Evolutionary conservation across 352 stramenopile species (phyloP), one percentile per base, ranked within the genome.

Genomic region (Pythium aristosporum): DNA sequence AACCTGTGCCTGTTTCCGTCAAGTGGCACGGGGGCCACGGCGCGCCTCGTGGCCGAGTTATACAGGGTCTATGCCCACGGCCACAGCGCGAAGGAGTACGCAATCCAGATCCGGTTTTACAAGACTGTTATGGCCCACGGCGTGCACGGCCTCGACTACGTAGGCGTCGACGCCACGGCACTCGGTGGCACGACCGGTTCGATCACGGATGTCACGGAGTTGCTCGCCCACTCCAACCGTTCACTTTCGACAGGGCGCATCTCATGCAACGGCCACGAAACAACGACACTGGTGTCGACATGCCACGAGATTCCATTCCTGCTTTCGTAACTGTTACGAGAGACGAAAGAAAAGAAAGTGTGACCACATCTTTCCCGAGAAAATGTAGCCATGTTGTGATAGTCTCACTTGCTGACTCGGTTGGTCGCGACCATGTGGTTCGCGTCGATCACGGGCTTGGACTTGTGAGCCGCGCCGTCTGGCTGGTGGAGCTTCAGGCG

Each of bases 381-480:
- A n/a, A 71, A 12, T 71, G 61, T 21, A 55, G 48, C 48, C 48
- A 55, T 39, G 48, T 37, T 39, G 6, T 39, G 5, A 47, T 28
- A 11, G 25, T 23, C 12, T 71, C 48, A 87, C 49, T 73, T 68
- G 56, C 70, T 72, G 2, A 90, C 64, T n/a, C 82, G 75, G 59
- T 91, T 90, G 16, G 85, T 91, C 28, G 73, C 68, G 23, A 91
- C 82, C 85, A 91, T 89, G 82, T 93, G 80, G 63, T 93, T 91
- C 8, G 79, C 85, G 57, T 93, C 85, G 48, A 93, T 80, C 43
- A 91, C 73, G 42, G 79, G 72, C 65, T 82, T 83, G 48, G 53
- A 71, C 32, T 75, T 77, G n/a, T 73, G 66, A 12, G 71, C 65
- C 2, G 54, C 62, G 23, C 75, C 71, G 32, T 79, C 67, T 12